Evolutionary conservation across 352 stramenopile genomes (phyloP).

Genomic region (Phytophthora lateralis): DNA sequence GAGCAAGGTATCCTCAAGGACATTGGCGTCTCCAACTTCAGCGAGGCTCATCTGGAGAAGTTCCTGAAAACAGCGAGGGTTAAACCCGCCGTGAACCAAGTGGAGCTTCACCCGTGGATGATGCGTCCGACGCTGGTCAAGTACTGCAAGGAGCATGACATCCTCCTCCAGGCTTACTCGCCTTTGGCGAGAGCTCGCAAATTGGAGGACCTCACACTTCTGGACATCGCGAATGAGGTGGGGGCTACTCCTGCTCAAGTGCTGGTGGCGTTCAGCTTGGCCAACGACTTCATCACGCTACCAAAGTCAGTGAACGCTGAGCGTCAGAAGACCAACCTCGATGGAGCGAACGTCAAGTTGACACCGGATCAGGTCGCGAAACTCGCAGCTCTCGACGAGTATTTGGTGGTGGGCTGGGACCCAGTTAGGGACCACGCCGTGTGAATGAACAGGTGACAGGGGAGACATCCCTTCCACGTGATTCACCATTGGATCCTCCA

Average conservation of each 20-base stretch:
- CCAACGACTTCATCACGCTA: conserved; percentile 60
- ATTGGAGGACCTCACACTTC: conserved; percentile 33
- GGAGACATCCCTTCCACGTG: no score
- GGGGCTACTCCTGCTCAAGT: conserved; percentile 49
- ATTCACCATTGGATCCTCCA: no score
- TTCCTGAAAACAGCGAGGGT: conserved; percentile 56
- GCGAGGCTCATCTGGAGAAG: conserved; percentile 73
- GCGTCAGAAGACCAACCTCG: conserved; percentile 57
- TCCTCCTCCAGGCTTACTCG: conserved; percentile 61
- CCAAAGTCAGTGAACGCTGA: conserved; percentile 54
- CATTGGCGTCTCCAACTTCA: conserved; percentile 92
- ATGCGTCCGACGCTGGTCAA: conserved; percentile 59
- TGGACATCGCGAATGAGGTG: conserved; percentile 38
- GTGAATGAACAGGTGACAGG: conserved; percentile 7
- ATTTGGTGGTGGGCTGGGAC: conserved; percentile 54
- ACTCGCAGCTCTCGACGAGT: conserved; percentile 46
- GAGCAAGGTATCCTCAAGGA: conserved; percentile 64
- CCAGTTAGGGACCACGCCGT: conserved; percentile 45
- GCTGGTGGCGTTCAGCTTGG: conserved; percentile 59
- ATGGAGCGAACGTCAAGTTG: conserved; percentile 41
- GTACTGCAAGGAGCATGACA: conserved; percentile 59
- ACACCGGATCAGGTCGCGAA: conserved; percentile 31
- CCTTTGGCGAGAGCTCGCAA: conserved; percentile 44
- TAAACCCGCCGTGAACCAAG: conserved; percentile 80
- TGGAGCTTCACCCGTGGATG: conserved; percentile 79